Conservation (phyloP, 257 asterid species). For the Solanum chaucha region DNA sequence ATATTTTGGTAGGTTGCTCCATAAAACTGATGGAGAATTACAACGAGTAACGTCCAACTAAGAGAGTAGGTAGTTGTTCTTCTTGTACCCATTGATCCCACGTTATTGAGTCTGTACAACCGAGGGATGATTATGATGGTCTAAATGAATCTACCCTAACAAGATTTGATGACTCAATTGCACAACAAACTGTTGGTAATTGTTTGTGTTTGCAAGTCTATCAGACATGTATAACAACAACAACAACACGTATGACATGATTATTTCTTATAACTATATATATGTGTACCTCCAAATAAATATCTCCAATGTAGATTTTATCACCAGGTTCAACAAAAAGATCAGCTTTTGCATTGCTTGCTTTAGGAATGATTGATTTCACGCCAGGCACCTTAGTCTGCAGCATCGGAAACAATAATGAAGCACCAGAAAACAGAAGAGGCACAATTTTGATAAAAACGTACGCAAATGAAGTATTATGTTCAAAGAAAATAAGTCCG, state of each 20-base stretch:
- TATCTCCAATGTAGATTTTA: constrained; percentile 66
- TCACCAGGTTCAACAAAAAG: constrained; percentile 71
- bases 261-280: too few relatives aligned
- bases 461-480: not conserved
- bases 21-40: not conserved
- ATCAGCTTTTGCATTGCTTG: constrained; percentile 91
- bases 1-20: not conserved
- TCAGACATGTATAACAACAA: not conserved
- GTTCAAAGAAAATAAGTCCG: not conserved
- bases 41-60: not conserved
- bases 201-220: not conserved
- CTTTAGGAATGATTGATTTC: constrained; percentile 85
- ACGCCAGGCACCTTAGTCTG: constrained; percentile 76
- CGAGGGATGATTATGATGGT: not conserved
- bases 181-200: not conserved
- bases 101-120: not conserved
- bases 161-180: not conserved
- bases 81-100: not conserved
- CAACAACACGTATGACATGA: not conserved
- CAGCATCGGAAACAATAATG: constrained; percentile 5
- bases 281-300: constrained; percentile 67
- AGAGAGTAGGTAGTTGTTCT: not conserved
- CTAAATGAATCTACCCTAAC: not conserved
- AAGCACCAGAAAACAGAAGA: not conserved
- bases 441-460: not conserved